A percentile compares a stretch with the other conserved stretches of the same genome.
phyloP scores from a whole-genome alignment of 2,329 filamentous ascomycete species.

The Colletotrichum siamense region DNA sequence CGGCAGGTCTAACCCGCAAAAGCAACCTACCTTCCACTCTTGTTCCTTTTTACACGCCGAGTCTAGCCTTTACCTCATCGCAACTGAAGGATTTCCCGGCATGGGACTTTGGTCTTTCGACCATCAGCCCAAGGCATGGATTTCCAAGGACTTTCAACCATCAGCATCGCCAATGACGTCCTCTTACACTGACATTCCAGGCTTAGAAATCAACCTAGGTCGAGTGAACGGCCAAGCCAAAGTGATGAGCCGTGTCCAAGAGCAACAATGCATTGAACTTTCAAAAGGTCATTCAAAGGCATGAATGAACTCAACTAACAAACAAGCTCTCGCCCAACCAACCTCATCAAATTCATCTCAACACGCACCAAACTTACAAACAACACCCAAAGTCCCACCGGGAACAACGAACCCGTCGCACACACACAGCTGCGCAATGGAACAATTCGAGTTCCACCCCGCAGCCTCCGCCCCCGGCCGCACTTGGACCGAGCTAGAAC shows the following conservation, averaged over 20 bases:
- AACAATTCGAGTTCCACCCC: slow-evolving; percentile 32
- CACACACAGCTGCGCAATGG: slow-evolving; percentile 20
- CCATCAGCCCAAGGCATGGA: not conserved
- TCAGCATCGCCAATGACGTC: not conserved
- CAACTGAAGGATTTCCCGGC: not conserved
- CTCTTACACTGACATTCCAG: not conserved
- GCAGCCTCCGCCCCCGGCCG: slow-evolving; percentile 24
- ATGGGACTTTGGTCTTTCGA: not conserved
- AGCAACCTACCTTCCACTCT: not conserved
- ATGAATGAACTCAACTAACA: not conserved
- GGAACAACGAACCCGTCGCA: not conserved
- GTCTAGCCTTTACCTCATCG: not conserved
- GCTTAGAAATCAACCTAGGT: not conserved
- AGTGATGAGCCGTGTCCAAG: not conserved
- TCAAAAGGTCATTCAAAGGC: not conserved
- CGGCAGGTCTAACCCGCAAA: not conserved
- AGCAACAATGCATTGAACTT: not conserved
- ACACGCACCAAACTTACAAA: not conserved
- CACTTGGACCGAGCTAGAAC: slow-evolving; percentile 30
- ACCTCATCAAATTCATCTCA: not conserved
- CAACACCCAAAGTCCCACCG: not conserved
- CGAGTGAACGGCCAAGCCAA: not conserved
- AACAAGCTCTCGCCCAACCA: not conserved
- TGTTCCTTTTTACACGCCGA: not conserved
- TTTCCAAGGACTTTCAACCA: not conserved